phyloP scores from a whole-genome alignment of 176 grass and related monocot species.

The Aegilops bicornis region DNA sequence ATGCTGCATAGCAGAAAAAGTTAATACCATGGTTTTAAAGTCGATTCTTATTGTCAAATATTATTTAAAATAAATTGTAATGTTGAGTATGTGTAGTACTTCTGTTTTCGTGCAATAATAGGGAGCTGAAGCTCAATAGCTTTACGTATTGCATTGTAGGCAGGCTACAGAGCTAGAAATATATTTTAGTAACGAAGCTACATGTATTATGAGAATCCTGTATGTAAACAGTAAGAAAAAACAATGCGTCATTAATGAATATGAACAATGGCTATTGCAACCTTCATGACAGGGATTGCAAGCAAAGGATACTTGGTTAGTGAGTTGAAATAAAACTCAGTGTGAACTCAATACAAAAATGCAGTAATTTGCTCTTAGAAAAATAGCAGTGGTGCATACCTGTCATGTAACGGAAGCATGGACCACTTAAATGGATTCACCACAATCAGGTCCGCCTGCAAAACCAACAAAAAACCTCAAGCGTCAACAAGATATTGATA shows the following conservation, averaged over 20 bases:
- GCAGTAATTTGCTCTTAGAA: neutral
- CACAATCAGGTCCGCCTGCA: slow-evolving; percentile 81
- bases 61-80: neutral
- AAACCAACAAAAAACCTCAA: slow-evolving; percentile 1
- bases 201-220: neutral
- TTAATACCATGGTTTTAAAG: neutral
- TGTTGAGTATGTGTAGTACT: neutral
- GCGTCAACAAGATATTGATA: neutral
- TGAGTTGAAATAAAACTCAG: neutral
- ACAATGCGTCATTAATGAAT: neutral
- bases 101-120: neutral
- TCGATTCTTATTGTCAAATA: neutral
- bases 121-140: neutral
- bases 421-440: slow-evolving; percentile 87
- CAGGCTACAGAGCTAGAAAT: neutral
- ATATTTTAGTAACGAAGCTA: neutral
- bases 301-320: neutral
- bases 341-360: neutral
- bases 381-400: slow-evolving; percentile 38
- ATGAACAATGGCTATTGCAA: neutral
- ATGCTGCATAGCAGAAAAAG: slow-evolving; percentile 9
- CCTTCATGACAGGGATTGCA: neutral
- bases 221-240: neutral
- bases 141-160: neutral
- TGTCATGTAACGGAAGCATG: slow-evolving; percentile 89